A percentile compares a stretch with the other conserved stretches of the same genome.
Conservation (phyloP, 345 rosid species). For the Camelina hispida region DNA sequence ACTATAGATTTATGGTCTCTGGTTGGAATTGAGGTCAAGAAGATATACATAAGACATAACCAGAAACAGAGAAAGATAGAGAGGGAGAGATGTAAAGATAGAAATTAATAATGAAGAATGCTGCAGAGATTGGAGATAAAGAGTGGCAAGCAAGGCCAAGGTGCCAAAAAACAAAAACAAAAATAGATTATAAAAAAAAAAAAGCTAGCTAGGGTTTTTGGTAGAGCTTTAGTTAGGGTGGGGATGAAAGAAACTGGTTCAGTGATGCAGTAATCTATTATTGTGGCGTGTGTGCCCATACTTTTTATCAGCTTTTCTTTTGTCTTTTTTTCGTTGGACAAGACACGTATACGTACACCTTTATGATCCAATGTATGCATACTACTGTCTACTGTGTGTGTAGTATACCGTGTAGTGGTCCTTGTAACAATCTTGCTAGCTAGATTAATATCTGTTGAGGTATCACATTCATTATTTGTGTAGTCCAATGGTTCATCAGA, state of each 20-base stretch:
- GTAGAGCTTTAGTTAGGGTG: conserved; percentile 45
- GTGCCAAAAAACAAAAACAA: conserved; percentile 5
- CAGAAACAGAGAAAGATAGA: conserved; percentile 28
- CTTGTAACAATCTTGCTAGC: conserved; percentile 13
- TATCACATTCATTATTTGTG: conserved; percentile 12
- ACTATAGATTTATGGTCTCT: conserved; percentile 37
- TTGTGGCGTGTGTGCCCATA: conserved; percentile 43
- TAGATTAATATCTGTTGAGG: conserved; percentile 6
- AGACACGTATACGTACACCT: conserved; percentile 31
- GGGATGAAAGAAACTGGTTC: conserved; percentile 46
- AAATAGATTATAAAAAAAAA: background rate
- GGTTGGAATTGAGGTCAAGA: conserved; percentile 42
- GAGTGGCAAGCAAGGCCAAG: conserved; percentile 34
- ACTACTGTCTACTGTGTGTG: background rate
- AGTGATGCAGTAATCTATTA: conserved; percentile 46
- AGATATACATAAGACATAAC: conserved; percentile 27
- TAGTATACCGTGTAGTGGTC: conserved; percentile 27
- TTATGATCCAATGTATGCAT: conserved; percentile 21
- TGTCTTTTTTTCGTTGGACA: conserved; percentile 30
- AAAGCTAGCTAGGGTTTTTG: conserved; percentile 44
- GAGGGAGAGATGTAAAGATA: conserved; percentile 7
- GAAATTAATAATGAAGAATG: conserved; percentile 31
- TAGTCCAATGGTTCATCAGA: conserved; percentile 5
- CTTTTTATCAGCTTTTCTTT: conserved; percentile 38
- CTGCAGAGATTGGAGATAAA: conserved; percentile 37